A percentile compares a stretch with the other conserved stretches of the same genome.
These are phyloP conservation scores for Aegilops sharonensis DNA, from an alignment of 176 grass and related monocot species.

Conservation along the genomic window DNA sequence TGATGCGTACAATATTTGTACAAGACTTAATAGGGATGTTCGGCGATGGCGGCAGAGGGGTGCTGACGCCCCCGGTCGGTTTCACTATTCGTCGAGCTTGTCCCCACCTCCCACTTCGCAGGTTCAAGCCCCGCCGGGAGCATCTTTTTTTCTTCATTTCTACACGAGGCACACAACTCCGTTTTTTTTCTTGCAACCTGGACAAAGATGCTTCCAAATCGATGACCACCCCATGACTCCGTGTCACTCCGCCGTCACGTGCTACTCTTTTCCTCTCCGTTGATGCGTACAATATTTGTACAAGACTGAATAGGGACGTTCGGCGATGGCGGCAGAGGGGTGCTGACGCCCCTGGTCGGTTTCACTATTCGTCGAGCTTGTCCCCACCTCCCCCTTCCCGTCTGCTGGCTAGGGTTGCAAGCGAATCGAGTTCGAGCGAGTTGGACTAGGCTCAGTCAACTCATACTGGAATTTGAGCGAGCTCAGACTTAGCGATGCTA, in stretches of 20 bases:
- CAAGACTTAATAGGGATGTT: background rate
- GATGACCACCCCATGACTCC: too few relatives aligned
- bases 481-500: too few relatives aligned
- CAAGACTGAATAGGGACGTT: background rate
- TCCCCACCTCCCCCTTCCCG: too few relatives aligned
- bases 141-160: background rate
- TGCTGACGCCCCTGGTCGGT: background rate
- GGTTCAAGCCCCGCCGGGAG: slow-evolving; percentile 52
- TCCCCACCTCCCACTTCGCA: too few relatives aligned
- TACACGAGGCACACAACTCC: background rate
- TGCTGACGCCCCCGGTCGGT: background rate
- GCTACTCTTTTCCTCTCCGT: background rate
- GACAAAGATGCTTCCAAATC: too few relatives aligned
- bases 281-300: background rate
- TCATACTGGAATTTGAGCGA: too few relatives aligned
- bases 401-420: too few relatives aligned
- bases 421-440: too few relatives aligned
- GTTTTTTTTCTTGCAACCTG: too few relatives aligned
- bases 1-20: background rate
- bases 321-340: too few relatives aligned
- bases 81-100: background rate
- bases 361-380: background rate
- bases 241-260: background rate
- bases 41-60: too few relatives aligned
- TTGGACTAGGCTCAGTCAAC: too few relatives aligned